Conservation (phyloP, 2,329 filamentous ascomycete species). For the Trichoderma brevicompactum region DNA sequence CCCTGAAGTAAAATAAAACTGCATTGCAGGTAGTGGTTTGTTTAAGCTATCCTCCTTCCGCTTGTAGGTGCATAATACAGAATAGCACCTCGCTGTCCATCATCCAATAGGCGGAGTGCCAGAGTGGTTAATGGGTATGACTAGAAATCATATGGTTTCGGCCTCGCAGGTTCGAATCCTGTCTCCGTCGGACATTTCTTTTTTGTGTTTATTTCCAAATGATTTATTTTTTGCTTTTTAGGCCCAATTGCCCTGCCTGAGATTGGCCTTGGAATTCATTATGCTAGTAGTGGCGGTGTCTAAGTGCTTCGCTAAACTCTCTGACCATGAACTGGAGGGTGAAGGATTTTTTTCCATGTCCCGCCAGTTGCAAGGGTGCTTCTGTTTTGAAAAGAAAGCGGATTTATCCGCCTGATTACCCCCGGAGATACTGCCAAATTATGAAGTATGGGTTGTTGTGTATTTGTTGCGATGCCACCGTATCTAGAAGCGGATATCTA, state of each 20-base stretch:
- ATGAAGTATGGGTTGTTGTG: not conserved
- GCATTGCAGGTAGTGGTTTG: no score
- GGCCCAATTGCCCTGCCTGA: not conserved
- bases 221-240: not conserved
- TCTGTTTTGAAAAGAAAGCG: not conserved
- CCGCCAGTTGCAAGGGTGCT: no score
- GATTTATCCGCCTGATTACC: not conserved
- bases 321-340: no score
- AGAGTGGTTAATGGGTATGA: conserved; percentile 28
- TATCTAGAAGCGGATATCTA: not conserved
- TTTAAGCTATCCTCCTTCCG: no score
- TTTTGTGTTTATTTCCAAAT: not conserved
- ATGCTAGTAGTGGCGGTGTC: not conserved
- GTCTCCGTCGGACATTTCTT: conserved; percentile 27
- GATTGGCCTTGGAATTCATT: not conserved
- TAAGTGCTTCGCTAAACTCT: no score
- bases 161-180: conserved; percentile 28
- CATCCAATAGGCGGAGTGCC: not conserved
- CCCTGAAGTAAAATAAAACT: no score
- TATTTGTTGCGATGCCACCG: not conserved
- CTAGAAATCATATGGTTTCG: conserved; percentile 28
- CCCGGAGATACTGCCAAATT: no score
- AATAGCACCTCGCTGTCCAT: no score
- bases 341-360: no score
- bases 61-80: no score